Evolutionary conservation across 106 monocot genomes (phyloP).

Genomic region (Dendrobium officinale): DNA sequence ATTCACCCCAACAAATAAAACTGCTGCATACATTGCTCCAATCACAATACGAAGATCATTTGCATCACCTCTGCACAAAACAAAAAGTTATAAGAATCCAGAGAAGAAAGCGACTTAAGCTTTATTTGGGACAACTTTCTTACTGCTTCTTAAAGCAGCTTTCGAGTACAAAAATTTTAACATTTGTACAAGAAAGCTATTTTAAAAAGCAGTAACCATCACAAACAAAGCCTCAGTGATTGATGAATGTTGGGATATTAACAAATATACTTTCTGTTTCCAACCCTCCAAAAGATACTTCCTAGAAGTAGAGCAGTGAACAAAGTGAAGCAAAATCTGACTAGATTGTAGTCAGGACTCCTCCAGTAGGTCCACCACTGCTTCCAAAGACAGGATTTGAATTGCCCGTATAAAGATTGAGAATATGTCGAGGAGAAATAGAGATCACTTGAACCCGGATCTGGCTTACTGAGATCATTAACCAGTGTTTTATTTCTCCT

Average conservation of each 20-base stretch:
- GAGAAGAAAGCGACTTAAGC: not conserved
- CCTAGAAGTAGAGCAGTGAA: slow-evolving; percentile 59
- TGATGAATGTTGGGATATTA: not conserved
- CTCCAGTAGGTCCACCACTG: slow-evolving; percentile 83
- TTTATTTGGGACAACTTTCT: too few relatives aligned
- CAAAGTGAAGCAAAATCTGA: slow-evolving; percentile 59
- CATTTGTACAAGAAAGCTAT: too few relatives aligned
- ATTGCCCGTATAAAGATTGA: slow-evolving; percentile 35
- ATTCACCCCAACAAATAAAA: slow-evolving; percentile 57
- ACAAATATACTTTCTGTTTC: slow-evolving; percentile 35
- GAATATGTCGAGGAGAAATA: slow-evolving; percentile 49
- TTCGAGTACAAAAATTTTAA: too few relatives aligned
- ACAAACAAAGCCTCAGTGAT: too few relatives aligned
- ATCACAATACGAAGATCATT: slow-evolving; percentile 50
- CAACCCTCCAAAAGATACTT: slow-evolving; percentile 63
- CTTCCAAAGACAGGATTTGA: slow-evolving; percentile 72
- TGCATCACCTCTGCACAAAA: slow-evolving; percentile 40
- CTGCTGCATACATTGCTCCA: slow-evolving; percentile 53
- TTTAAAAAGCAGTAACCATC: too few relatives aligned
- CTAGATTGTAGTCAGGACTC: slow-evolving; percentile 69
- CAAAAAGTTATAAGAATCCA: not conserved
- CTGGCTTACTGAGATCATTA: slow-evolving; percentile 41
- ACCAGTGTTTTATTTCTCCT: slow-evolving; percentile 52
- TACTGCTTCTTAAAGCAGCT: too few relatives aligned
- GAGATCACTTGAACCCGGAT: slow-evolving; percentile 39